Evolutionary conservation across 352 stramenopile genomes (phyloP).

Genomic region (Globisporangium middletonii): DNA sequence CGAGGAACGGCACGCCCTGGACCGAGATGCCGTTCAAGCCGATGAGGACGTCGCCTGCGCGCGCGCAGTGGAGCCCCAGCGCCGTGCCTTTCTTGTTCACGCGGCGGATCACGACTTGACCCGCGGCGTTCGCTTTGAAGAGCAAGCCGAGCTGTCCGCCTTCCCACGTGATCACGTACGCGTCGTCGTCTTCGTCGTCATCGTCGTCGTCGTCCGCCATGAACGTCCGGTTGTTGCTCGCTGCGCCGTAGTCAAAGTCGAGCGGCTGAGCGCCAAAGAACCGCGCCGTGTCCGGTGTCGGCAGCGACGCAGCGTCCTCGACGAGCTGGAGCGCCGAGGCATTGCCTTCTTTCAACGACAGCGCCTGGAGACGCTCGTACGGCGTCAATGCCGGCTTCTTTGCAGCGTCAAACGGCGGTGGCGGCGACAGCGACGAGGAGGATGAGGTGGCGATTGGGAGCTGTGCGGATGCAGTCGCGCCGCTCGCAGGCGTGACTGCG

Average conservation of each 20-base stretch:
- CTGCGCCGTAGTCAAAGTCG: slow-evolving; percentile 5
- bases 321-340: slow-evolving; percentile 14
- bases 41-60: slow-evolving; percentile 69
- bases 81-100: slow-evolving; percentile 70
- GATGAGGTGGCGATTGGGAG: not conserved
- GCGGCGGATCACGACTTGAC: slow-evolving; percentile 56
- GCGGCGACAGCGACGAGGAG: not conserved
- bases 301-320: slow-evolving; percentile 14
- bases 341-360: slow-evolving; percentile 28
- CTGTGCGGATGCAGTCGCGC: not conserved
- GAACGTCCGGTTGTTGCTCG: slow-evolving; percentile 5
- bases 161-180: slow-evolving; percentile 67
- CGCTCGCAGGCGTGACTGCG: not conserved
- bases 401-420: slow-evolving; percentile 1
- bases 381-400: slow-evolving; percentile 19
- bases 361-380: slow-evolving; percentile 50
- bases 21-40: slow-evolving; percentile 60
- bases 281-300: slow-evolving; percentile 3
- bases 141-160: slow-evolving; percentile 61
- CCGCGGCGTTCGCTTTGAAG: slow-evolving; percentile 54
- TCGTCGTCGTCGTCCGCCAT: slow-evolving; percentile 31
- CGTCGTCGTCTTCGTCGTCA: slow-evolving; percentile 59
- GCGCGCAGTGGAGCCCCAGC: slow-evolving; percentile 50
- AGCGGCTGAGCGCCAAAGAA: slow-evolving; percentile 3
- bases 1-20: slow-evolving; percentile 40